These are phyloP conservation scores for Dissophora globulifera DNA, from an alignment of 192 early-diverging fungal genomes.

Conservation along the genomic window DNA sequence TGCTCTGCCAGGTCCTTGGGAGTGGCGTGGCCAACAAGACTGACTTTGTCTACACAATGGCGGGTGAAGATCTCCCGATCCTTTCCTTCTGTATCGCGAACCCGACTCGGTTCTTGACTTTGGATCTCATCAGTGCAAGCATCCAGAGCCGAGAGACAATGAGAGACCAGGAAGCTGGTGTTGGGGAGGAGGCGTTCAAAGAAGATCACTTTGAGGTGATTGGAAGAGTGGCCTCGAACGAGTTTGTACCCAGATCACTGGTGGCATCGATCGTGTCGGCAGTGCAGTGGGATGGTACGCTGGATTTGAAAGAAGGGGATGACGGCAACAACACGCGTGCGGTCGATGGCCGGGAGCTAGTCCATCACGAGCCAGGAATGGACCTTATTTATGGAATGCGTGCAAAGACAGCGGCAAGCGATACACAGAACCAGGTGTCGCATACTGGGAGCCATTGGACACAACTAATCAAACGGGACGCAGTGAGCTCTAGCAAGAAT, in stretches of 20 bases:
- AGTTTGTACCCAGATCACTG: slow-evolving; percentile 9
- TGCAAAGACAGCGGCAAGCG: neutral
- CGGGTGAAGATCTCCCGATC: neutral
- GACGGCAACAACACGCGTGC: neutral
- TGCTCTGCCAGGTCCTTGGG: slow-evolving; percentile 13
- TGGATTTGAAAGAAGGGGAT: neutral
- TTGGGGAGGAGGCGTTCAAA: too few relatives aligned
- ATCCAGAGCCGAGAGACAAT: neutral
- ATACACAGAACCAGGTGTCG: neutral
- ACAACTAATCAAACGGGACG: neutral
- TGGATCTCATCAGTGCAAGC: slow-evolving; percentile 24
- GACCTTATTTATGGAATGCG: slow-evolving; percentile 39
- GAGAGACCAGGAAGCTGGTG: too few relatives aligned
- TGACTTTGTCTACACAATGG: slow-evolving; percentile 7
- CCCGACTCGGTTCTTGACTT: slow-evolving; percentile 13
- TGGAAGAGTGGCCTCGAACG: slow-evolving; percentile 18
- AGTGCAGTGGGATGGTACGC: slow-evolving; percentile 17
- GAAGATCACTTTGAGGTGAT: slow-evolving; percentile 11
- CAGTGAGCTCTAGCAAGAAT: neutral
- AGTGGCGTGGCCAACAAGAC: neutral
- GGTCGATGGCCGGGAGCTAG: neutral
- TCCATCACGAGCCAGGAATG: slow-evolving; percentile 10
- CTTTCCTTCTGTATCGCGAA: slow-evolving; percentile 28
- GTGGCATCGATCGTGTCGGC: slow-evolving; percentile 1
- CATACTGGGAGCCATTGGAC: neutral